A percentile compares a stretch with the other conserved stretches of the same genome.
These are phyloP conservation scores for Apiotrichum porosum DNA, from an alignment of 1,284 basidiomycete species.

Conservation along the genomic window DNA sequence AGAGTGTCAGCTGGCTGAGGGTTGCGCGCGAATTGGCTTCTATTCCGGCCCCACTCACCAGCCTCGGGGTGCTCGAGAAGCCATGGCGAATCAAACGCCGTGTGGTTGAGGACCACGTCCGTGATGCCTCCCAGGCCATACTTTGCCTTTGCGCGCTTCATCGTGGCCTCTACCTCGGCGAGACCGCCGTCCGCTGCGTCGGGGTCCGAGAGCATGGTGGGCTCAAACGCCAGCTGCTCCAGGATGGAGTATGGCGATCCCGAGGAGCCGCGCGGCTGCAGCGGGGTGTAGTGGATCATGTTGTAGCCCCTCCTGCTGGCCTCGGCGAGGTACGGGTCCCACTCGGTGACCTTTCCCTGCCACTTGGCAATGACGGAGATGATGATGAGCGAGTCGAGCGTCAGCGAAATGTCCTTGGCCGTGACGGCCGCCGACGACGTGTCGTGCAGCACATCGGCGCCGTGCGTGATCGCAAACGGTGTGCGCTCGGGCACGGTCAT, in stretches of 20 bases:
- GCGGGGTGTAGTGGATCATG: slow-evolving; percentile 89
- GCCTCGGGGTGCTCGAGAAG: slow-evolving; percentile 89
- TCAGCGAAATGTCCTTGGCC: slow-evolving; percentile 50
- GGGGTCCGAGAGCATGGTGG: slow-evolving; percentile 59
- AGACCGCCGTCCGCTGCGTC: slow-evolving; percentile 54
- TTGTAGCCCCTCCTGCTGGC: slow-evolving; percentile 85
- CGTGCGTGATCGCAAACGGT: slow-evolving; percentile 51
- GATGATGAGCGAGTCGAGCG: slow-evolving; percentile 78
- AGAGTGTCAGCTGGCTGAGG: too few species aligned
- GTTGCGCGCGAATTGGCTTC: too few species aligned
- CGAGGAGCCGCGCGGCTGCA: slow-evolving; percentile 82
- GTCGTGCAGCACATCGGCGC: slow-evolving; percentile 49
- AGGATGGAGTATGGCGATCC: slow-evolving; percentile 87
- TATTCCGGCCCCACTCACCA: too few species aligned
- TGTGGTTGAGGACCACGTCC: slow-evolving; percentile 93
- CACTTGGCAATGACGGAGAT: slow-evolving; percentile 89
- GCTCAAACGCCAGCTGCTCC: slow-evolving; percentile 76
- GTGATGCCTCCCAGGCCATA: slow-evolving; percentile 83
- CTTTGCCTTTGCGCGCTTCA: slow-evolving; percentile 68
- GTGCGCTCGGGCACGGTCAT: slow-evolving; percentile 68
- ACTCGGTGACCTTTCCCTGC: slow-evolving; percentile 78
- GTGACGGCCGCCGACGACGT: slow-evolving; percentile 54
- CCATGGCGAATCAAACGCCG: slow-evolving; percentile 87
- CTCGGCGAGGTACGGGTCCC: slow-evolving; percentile 73
- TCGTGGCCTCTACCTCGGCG: slow-evolving; percentile 54